phyloP scores from a whole-genome alignment of 2,329 filamentous ascomycete species.

The Dactylellina drechsleri region DNA sequence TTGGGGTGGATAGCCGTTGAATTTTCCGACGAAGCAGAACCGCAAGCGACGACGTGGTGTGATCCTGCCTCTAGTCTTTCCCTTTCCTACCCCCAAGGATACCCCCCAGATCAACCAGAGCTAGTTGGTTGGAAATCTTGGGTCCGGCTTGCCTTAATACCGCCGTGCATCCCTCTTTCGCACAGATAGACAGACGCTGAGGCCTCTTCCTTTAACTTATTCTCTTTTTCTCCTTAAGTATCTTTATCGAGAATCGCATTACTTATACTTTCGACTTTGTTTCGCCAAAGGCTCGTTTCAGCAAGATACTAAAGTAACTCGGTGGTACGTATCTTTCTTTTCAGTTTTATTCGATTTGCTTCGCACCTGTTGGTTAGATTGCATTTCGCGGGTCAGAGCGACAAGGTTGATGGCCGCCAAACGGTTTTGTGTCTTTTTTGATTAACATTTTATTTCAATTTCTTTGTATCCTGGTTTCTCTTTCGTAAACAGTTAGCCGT shows the following conservation, averaged over 20 bases:
- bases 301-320: too few relatives aligned
- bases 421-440: background rate
- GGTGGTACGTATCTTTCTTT: too few relatives aligned
- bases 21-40: conserved; percentile 52
- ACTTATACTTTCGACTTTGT: too few relatives aligned
- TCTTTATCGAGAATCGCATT: too few relatives aligned
- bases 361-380: background rate
- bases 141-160: conserved; percentile 19
- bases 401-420: background rate
- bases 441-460: conserved; percentile 1
- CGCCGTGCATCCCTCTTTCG: conserved; percentile 11
- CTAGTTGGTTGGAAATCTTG: conserved; percentile 31
- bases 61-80: conserved; percentile 18
- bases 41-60: conserved; percentile 55
- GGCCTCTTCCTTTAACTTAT: background rate
- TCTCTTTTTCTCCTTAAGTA: too few relatives aligned
- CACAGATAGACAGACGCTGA: background rate
- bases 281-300: too few relatives aligned
- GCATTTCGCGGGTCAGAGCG: background rate
- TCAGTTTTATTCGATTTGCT: too few relatives aligned
- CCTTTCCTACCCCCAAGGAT: too few relatives aligned
- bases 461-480: background rate
- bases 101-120: background rate
- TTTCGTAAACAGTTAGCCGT: background rate
- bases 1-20: conserved; percentile 42